Evolutionary conservation across 352 stramenopile species (phyloP).

Genomic region (Pythium sukuiense): DNA sequence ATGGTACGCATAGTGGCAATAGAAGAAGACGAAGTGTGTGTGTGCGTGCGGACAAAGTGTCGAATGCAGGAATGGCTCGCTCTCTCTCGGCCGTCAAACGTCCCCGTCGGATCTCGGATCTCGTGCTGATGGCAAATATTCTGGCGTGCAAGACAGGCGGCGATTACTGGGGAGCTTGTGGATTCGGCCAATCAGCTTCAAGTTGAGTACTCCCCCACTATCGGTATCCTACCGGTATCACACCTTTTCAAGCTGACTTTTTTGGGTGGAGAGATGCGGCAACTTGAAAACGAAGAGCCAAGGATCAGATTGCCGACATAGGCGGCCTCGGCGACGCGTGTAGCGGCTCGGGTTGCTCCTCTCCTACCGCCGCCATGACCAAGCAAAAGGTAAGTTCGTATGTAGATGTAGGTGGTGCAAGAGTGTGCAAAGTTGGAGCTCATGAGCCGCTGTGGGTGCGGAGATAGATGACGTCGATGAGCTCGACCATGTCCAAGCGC

Average conservation of each 20-base stretch:
- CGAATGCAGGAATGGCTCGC: not conserved
- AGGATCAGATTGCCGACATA: not conserved
- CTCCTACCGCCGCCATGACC: not conserved
- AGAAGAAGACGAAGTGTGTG: not conserved
- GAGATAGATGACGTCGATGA: constrained; percentile 12
- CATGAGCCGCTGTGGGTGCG: not conserved
- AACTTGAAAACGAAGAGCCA: not conserved
- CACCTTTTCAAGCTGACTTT: constrained; percentile 24
- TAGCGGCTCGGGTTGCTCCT: not conserved
- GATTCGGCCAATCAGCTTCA: constrained; percentile 31
- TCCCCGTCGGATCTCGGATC: not conserved
- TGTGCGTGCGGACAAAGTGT: not conserved
- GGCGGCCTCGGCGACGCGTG: not conserved
- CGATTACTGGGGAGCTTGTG: constrained; percentile 9
- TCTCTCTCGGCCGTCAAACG: constrained; percentile 2
- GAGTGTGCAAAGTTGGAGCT: not conserved
- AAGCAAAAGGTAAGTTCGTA: constrained; percentile 13
- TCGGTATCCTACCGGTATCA: constrained; percentile 18
- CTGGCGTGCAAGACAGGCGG: constrained; percentile 9
- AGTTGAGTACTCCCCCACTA: constrained; percentile 15
- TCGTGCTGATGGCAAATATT: constrained; percentile 6
- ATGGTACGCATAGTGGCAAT: constrained; percentile 12
- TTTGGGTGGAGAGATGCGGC: constrained; percentile 18
- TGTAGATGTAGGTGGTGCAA: not conserved
- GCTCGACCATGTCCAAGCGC: constrained; percentile 14